Evolutionary conservation across 2,329 filamentous ascomycete species (phyloP).

Genomic region (Chaetomiaceae sp.): DNA sequence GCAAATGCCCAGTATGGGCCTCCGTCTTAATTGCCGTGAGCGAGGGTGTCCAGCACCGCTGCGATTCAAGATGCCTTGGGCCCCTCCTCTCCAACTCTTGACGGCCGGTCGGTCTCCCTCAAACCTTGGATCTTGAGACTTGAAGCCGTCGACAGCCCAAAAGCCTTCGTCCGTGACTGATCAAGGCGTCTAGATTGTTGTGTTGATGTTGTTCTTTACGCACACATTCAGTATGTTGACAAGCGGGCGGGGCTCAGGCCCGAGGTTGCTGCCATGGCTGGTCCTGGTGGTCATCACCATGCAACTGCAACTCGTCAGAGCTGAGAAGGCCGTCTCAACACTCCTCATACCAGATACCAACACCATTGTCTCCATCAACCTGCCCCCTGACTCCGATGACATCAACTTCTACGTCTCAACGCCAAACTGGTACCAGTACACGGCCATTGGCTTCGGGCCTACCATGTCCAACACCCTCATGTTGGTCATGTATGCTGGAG

Average conservation of each 20-base stretch:
- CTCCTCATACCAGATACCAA: constrained; percentile 23
- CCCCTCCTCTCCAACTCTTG: too few species aligned
- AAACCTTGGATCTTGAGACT: too few species aligned
- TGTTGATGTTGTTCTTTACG: too few species aligned
- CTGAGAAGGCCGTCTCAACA: constrained; percentile 19
- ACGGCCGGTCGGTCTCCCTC: too few species aligned
- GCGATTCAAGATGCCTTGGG: too few species aligned
- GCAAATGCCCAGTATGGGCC: not conserved
- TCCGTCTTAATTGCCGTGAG: not conserved
- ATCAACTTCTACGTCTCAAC: constrained; percentile 27
- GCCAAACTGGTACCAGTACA: constrained; percentile 25
- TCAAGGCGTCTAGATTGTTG: too few species aligned
- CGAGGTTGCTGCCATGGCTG: not conserved
- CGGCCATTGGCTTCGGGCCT: constrained; percentile 26
- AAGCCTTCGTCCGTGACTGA: too few species aligned
- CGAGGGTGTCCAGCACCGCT: not conserved
- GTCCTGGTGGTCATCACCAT: constrained; percentile 6
- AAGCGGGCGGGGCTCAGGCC: not conserved
- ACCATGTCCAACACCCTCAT: constrained; percentile 25
- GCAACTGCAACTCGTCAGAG: constrained; percentile 5
- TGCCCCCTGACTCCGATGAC: constrained; percentile 24
- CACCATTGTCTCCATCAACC: constrained; percentile 25
- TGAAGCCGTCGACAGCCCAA: too few species aligned
- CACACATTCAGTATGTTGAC: constrained; percentile 1
- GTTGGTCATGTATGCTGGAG: constrained; percentile 25